Evolutionary conservation across 495 filamentous ascomycete species (phyloP), one percentile per base, ranked within the genome.

Genomic region (Penicillium cinerascens): DNA sequence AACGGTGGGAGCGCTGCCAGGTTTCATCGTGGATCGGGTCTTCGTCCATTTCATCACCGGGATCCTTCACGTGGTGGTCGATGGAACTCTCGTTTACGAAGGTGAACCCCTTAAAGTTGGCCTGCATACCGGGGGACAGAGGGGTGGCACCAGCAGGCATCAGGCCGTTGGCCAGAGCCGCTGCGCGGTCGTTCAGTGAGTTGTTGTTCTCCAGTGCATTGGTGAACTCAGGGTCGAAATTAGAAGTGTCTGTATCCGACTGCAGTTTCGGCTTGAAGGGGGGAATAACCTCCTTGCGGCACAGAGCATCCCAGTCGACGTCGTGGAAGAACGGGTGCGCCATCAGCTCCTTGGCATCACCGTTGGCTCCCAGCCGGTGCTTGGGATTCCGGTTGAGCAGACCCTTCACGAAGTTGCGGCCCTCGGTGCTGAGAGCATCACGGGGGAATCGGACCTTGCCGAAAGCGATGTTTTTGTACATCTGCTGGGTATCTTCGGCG

Each of bases 391-490:
- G 85, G 72, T 98, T 98, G 15, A 98, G 82, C 46, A 98, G 75
- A 22, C 93, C 93, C 74, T 98, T 98, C 61, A 98, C 93, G 58
- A 98, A 97, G 65, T 96, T 97, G 42, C 93, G 82, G 37, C 93
- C 93, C 68, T 98, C 93, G 17, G 88, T 85, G 54, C 89, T 95
- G 25, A 98, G 76, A 0, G 93, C 95, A 65, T 98, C 93, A 49
- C 91, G 83, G 15, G 93, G 93, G 72, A 98, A 98, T 52, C 92
- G 81, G 29, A 98, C 93, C 63, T 98, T 98, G 60, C 93, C 93
- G 65, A 97, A 97, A 0, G 92, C 95, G 52, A 98, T 98, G 74
- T 98, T 98, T 76, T 97, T 98, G 73, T 98, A 98, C 93, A 98
- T 98, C 67, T 98, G 93, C 69, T 98, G 93, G 2, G 92, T 97